These are phyloP conservation scores for Baorangia bicolor DNA, from an alignment of 768 basidiomycete genomes.

Conservation along the genomic window DNA sequence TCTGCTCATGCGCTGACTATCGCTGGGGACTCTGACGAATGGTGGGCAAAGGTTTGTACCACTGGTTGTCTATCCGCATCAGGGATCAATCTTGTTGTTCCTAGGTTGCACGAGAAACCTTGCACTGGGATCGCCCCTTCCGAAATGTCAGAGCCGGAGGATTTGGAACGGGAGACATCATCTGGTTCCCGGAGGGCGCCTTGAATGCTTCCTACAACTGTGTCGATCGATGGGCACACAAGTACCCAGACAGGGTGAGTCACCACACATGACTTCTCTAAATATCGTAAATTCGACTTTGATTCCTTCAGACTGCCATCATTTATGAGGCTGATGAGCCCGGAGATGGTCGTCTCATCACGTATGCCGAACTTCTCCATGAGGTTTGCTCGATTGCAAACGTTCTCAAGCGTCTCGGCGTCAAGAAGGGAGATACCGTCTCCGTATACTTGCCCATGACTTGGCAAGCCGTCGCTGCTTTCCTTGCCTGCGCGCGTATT, in stretches of 20 bases:
- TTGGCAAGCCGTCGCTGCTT: constrained; percentile 93
- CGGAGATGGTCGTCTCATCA: constrained; percentile 68
- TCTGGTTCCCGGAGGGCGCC: constrained; percentile 95
- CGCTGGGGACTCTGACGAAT: constrained; percentile 74
- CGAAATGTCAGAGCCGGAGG: constrained; percentile 78
- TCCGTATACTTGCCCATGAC: constrained; percentile 94
- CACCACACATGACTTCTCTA: neutral
- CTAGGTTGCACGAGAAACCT: constrained; percentile 67
- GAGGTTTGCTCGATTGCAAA: constrained; percentile 91
- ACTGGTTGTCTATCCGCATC: neutral
- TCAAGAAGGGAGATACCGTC: constrained; percentile 95
- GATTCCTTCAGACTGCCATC: constrained; percentile 69
- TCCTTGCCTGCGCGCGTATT: constrained; percentile 97
- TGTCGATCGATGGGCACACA: constrained; percentile 94
- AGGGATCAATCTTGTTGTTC: neutral
- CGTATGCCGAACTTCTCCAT: constrained; percentile 82
- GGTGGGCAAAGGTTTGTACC: constrained; percentile 78
- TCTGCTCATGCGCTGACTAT: constrained; percentile 66
- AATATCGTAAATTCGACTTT: neutral
- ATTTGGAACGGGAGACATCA: constrained; percentile 83
- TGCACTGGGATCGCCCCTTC: constrained; percentile 91
- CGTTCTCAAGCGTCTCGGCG: constrained; percentile 82
- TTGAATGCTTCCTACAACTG: constrained; percentile 96
- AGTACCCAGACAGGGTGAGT: constrained; percentile 74
- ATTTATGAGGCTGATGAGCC: constrained; percentile 99